Conservation (phyloP, 2,329 filamentous ascomycete species). For the Rhinocladiella mackenziei region DNA sequence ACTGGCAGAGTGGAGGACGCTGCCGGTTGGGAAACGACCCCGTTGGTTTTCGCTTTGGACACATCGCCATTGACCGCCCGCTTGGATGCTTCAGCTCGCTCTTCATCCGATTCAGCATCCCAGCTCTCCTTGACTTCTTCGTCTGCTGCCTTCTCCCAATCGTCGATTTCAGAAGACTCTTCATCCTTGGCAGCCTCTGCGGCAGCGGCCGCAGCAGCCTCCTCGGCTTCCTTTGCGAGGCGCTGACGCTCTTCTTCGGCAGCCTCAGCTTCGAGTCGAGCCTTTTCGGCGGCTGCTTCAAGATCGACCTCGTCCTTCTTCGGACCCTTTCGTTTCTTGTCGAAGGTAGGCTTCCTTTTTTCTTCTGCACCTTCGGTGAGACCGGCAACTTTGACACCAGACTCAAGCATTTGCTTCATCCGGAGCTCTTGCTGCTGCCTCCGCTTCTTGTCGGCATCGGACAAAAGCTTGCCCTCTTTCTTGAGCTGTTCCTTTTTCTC, state of each 20-base stretch:
- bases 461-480: constrained; percentile 48
- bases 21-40: no score
- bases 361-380: constrained; percentile 51
- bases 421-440: constrained; percentile 47
- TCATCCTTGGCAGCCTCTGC: constrained; percentile 59
- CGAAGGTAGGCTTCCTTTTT: constrained; percentile 72
- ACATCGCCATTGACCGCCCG: constrained; percentile 25
- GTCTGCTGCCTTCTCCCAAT: constrained; percentile 79
- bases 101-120: constrained; percentile 78
- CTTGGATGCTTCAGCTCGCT: neutral
- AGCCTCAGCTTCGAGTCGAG: constrained; percentile 44
- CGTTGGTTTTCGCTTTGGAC: constrained; percentile 6
- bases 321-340: constrained; percentile 66
- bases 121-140: constrained; percentile 88
- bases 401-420: constrained; percentile 48
- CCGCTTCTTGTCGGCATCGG: constrained; percentile 47
- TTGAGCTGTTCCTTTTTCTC: constrained; percentile 50
- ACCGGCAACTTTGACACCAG: constrained; percentile 46
- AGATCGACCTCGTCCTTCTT: constrained; percentile 58
- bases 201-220: constrained; percentile 73
- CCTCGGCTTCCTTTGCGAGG: constrained; percentile 67
- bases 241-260: constrained; percentile 56
- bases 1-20: constrained; percentile 13
- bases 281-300: constrained; percentile 46
- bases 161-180: constrained; percentile 57